Evolutionary conservation across 1,139 yeast species (phyloP).

Genomic region (Pichia sorboxylosa): DNA sequence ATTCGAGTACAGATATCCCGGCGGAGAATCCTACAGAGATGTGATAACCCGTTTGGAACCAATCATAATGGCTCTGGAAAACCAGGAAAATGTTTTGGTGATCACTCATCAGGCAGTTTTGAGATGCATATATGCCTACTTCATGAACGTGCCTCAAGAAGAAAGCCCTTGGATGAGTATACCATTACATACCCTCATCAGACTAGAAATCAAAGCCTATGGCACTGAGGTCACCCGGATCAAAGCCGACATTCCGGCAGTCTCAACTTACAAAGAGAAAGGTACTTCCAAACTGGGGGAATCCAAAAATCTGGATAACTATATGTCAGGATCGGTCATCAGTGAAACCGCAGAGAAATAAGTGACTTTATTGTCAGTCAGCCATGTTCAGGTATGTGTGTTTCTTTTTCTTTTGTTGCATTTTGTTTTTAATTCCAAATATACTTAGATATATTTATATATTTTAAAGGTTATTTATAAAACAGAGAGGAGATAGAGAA

Average conservation of each 20-base stretch:
- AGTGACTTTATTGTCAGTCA: too few species aligned
- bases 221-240: conserved; percentile 79
- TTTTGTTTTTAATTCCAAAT: too few species aligned
- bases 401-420: too few species aligned
- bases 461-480: too few species aligned
- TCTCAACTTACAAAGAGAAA: conserved; percentile 87
- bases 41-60: conserved; percentile 92
- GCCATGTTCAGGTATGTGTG: too few species aligned
- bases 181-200: conserved; percentile 88
- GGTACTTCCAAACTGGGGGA: conserved; percentile 80
- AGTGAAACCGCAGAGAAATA: conserved; percentile 17
- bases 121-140: conserved; percentile 92
- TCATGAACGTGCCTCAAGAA: conserved; percentile 97
- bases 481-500: too few species aligned
- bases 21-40: conserved; percentile 94
- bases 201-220: conserved; percentile 88
- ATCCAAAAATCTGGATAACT: conserved; percentile 19
- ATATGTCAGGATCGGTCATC: conserved; percentile 24
- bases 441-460: too few species aligned
- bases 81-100: conserved; percentile 89
- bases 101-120: conserved; percentile 97
- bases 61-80: conserved; percentile 92
- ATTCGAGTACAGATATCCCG: conserved; percentile 89
- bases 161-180: conserved; percentile 99
- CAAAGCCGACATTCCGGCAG: conserved; percentile 95